Conservation (phyloP, 495 filamentous ascomycete species). For the Podospora comata region DNA sequence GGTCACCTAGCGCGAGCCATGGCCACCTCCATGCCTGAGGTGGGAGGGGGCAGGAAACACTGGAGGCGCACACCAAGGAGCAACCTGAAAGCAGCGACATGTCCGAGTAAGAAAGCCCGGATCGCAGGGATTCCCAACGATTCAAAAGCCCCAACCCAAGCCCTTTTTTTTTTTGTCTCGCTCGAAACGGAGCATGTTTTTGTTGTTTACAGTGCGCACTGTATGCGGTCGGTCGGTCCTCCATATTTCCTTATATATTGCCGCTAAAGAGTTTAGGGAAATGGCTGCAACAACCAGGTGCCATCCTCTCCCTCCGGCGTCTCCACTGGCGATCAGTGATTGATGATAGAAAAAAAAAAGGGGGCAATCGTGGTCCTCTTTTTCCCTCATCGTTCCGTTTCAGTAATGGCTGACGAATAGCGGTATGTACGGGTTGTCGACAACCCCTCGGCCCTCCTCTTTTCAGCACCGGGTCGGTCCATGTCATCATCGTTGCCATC, state of each 20-base stretch:
- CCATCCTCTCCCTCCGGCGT: neutral
- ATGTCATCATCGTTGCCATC: neutral
- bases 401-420: neutral
- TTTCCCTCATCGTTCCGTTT: neutral
- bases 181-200: neutral
- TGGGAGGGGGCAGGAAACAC: neutral
- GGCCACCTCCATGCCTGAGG: neutral
- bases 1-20: neutral
- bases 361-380: neutral
- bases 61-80: neutral
- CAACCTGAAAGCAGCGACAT: constrained; percentile 10
- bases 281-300: neutral
- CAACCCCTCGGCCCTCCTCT: neutral
- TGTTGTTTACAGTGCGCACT: neutral
- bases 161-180: neutral
- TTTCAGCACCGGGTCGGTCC: neutral
- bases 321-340: neutral
- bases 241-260: neutral
- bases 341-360: neutral
- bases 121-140: neutral
- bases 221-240: neutral
- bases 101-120: constrained; percentile 10
- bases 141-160: neutral
- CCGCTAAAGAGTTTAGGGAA: neutral
- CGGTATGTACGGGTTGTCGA: neutral